Conservation (phyloP, 352 stramenopile species). For the Globisporangium spinosum region DNA sequence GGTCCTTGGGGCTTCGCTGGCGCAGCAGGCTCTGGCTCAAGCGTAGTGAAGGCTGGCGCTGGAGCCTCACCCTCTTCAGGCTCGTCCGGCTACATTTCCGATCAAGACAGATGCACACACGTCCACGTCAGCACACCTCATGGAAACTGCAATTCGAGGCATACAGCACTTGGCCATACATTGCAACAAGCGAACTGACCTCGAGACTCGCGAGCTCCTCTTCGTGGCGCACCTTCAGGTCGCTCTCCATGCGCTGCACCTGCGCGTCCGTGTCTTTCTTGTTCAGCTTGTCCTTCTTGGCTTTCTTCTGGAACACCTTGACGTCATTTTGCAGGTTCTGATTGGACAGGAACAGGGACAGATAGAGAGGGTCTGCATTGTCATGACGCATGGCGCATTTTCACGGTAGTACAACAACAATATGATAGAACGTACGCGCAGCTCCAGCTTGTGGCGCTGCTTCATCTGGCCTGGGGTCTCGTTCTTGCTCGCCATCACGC, state of each 20-base stretch:
- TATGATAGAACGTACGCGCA: conserved; percentile 42
- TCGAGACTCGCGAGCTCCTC: conserved; percentile 42
- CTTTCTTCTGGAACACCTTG: conserved; percentile 82
- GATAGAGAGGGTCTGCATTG: not conserved
- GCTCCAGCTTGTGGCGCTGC: conserved; percentile 85
- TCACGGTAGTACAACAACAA: not conserved
- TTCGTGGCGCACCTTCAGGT: conserved; percentile 53
- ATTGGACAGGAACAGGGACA: not conserved
- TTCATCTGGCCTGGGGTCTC: conserved; percentile 81
- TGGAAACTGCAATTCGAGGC: not conserved
- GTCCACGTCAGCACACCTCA: not conserved
- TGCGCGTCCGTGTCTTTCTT: conserved; percentile 73
- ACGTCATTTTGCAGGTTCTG: conserved; percentile 76
- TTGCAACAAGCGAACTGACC: conserved; percentile 4
- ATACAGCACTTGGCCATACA: not conserved
- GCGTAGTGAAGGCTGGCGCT: conserved; percentile 7
- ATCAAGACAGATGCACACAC: not conserved
- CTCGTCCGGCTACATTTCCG: conserved; percentile 5
- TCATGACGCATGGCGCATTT: too few relatives aligned
- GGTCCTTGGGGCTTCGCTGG: conserved; percentile 32
- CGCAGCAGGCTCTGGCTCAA: not conserved
- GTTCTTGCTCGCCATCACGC: conserved; percentile 40
- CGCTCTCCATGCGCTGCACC: conserved; percentile 51
- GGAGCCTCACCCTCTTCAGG: conserved; percentile 7
- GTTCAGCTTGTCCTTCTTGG: conserved; percentile 76